Percentiles rank a stretch among this genome's conserved stretches.
These are phyloP conservation scores for Zostera marina DNA, from an alignment of 116 monocot genomes.

Conservation along the genomic window DNA sequence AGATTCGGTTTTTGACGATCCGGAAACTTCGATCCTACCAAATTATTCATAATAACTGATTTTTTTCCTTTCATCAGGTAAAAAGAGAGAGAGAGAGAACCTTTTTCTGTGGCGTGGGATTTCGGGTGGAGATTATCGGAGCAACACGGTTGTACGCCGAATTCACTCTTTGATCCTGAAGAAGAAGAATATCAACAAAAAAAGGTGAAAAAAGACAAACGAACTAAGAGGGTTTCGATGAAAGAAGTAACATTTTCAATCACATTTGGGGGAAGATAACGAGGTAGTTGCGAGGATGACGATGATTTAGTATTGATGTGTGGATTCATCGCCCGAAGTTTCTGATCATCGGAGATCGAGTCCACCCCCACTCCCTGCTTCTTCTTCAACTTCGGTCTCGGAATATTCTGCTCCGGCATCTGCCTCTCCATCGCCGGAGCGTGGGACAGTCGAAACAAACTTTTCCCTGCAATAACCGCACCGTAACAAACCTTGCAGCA, in stretches of 20 bases:
- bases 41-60: neutral
- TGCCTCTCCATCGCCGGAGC: neutral
- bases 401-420: neutral
- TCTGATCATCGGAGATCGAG: neutral
- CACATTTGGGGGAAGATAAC: neutral
- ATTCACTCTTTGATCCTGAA: constrained; percentile 45
- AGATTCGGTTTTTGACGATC: constrained; percentile 11
- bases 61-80: neutral
- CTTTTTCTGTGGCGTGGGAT: constrained; percentile 44
- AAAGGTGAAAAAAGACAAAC: neutral
- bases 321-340: neutral
- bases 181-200: neutral
- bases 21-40: constrained; percentile 18
- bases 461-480: too few relatives aligned
- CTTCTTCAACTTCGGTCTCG: neutral
- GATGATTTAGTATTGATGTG: constrained; percentile 1
- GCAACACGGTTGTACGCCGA: constrained; percentile 67
- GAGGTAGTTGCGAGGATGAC: neutral
- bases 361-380: neutral
- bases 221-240: constrained; percentile 86
- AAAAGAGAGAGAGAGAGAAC: constrained; percentile 11
- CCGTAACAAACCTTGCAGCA: too few relatives aligned
- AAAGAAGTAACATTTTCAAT: constrained; percentile 55
- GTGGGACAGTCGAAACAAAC: neutral
- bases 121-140: constrained; percentile 57